These are phyloP conservation scores for Pseudogymnoascus sp. DNA, from an alignment of 2,329 filamentous ascomycete species.

Conservation along the genomic window DNA sequence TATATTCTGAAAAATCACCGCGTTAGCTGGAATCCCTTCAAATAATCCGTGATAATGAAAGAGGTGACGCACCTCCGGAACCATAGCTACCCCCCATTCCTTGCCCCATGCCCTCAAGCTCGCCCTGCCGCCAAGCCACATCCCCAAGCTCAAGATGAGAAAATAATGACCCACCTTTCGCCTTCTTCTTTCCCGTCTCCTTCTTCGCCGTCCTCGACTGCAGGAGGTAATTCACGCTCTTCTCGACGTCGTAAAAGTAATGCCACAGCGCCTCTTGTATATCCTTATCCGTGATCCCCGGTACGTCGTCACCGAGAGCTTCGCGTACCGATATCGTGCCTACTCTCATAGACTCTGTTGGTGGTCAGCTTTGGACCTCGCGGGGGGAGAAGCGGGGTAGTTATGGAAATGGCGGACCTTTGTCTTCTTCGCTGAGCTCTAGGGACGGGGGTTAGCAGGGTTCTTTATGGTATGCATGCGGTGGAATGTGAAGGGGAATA, in stretches of 20 bases:
- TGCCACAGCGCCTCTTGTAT: constrained; percentile 91
- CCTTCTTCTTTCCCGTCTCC: constrained; percentile 30
- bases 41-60: not conserved
- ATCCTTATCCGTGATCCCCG: constrained; percentile 54
- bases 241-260: constrained; percentile 89
- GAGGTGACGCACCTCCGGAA: constrained; percentile 24
- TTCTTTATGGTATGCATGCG: constrained; percentile 14
- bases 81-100: not conserved
- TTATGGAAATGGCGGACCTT: constrained; percentile 19
- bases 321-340: constrained; percentile 61
- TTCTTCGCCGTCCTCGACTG: constrained; percentile 39
- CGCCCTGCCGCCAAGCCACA: not conserved
- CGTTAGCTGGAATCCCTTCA: not conserved
- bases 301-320: constrained; percentile 51
- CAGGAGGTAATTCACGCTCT: constrained; percentile 72
- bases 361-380: not conserved
- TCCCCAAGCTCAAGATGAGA: constrained; percentile 12
- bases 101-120: not conserved
- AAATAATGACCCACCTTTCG: constrained; percentile 27
- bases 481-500: not conserved
- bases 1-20: not conserved
- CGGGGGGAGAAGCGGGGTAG: not conserved
- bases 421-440: constrained; percentile 30
- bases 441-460: not conserved
- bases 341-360: constrained; percentile 51